Evolutionary conservation across 177 flowering plant genomes (phyloP), one percentile per base, ranked within the genome.

Genomic region (Telopea speciosissima): DNA sequence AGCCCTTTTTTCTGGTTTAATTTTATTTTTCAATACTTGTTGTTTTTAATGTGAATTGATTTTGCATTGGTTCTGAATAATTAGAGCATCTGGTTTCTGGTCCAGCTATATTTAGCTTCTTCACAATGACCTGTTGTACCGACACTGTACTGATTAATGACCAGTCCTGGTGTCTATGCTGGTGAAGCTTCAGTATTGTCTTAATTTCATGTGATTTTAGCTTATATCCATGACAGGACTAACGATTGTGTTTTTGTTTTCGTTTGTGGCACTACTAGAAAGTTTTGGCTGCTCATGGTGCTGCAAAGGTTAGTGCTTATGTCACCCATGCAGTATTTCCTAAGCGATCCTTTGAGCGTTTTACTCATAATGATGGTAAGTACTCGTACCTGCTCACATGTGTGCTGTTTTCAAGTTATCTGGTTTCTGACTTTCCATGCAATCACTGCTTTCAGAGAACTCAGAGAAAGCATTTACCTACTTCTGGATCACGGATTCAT

Each of bases 401-500:
- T 44, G 14, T 2, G 13, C 22, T 16, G 60, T 23, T 60, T 70
- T 42, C 54, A 54, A 1, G 28, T 36, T 23, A 21, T 42, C 52
- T 22, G 36, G 28, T 1, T 25, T 60, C 9, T 74, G 25, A 19
- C n/a, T 70, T 36, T 52, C 31, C 17, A 54, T 61, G 59, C 26
- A 19, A 26, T 12, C 24, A n/a, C 58, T 59, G 10, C 40, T 75
- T 73, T 73, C 72, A 73, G 81, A 74, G 78, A 83, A 74, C 22
- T 72, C 80, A 2, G 84, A 81, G 72, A 82, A 81, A 61, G 87
- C 87, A 12, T 93, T 95, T 72, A 42, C 89, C 36, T 78, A 90
- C 90, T 95, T 95, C 54, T 95, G 99, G 98, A 89, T 89, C 69
- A 95, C 98, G 1, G 99, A 95, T 79, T 95, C 99, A 12, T 95